These are phyloP conservation scores for Gloeostereum incarnatum DNA, from an alignment of 768 basidiomycete genomes.

Conservation along the genomic window DNA sequence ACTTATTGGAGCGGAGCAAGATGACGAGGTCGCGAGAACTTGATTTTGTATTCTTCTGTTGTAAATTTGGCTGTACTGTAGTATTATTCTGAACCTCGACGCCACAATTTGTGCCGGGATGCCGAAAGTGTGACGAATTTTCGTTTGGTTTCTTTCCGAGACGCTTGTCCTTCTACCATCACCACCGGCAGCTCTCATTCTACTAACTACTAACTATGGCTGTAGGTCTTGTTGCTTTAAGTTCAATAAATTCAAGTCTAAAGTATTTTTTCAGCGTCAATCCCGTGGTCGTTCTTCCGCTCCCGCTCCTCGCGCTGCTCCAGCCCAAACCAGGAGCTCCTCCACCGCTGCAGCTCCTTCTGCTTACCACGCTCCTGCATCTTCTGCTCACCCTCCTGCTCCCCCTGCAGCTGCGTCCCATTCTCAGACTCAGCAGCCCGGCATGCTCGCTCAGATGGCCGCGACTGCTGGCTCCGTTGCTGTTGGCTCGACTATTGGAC, in stretches of 20 bases:
- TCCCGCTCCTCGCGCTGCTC: slow-evolving; percentile 31
- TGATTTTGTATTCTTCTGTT: too few species aligned
- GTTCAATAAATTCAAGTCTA: slow-evolving; percentile 2
- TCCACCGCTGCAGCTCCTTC: slow-evolving; percentile 44
- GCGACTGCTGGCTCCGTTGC: slow-evolving; percentile 89
- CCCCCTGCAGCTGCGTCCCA: slow-evolving; percentile 25
- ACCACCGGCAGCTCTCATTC: too few species aligned
- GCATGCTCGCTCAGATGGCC: slow-evolving; percentile 78
- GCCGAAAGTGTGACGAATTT: too few species aligned
- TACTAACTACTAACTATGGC: too few species aligned
- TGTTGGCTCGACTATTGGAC: slow-evolving; percentile 79
- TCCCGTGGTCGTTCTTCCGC: slow-evolving; percentile 56
- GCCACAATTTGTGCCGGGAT: too few species aligned
- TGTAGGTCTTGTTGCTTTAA: slow-evolving; percentile 22
- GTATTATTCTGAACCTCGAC: too few species aligned
- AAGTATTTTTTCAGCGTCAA: slow-evolving; percentile 42
- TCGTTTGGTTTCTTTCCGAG: too few species aligned
- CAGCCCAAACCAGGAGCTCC: slow-evolving; percentile 36
- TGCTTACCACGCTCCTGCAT: slow-evolving; percentile 9
- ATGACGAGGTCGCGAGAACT: too few species aligned
- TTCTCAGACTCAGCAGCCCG: slow-evolving; percentile 44
- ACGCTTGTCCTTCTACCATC: too few species aligned
- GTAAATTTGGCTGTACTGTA: too few species aligned
- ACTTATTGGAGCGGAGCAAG: too few species aligned
- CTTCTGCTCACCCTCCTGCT: slow-evolving; percentile 28